These are phyloP conservation scores for Heritiera fomes DNA, from an alignment of 345 rosid species.

Conservation along the genomic window DNA sequence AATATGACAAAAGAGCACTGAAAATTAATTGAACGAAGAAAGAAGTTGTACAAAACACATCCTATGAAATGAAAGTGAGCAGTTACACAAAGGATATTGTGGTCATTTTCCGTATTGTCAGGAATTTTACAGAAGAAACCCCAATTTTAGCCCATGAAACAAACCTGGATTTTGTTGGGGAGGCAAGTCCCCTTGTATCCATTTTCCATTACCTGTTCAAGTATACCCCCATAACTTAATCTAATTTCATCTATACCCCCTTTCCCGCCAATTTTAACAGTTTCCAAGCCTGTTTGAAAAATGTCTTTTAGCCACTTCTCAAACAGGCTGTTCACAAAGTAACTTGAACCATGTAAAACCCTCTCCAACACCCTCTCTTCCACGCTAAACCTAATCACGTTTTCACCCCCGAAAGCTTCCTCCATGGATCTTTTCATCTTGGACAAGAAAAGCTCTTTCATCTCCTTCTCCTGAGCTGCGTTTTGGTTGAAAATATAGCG, in stretches of 20 bases:
- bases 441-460: slow-evolving; percentile 35
- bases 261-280: slow-evolving; percentile 43
- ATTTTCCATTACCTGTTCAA: slow-evolving; percentile 29
- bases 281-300: slow-evolving; percentile 55
- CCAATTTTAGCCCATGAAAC: slow-evolving; percentile 33
- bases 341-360: slow-evolving; percentile 40
- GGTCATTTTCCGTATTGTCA: slow-evolving; percentile 25
- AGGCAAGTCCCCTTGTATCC: slow-evolving; percentile 58
- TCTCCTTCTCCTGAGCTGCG: slow-evolving; percentile 35
- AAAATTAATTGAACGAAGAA: not conserved
- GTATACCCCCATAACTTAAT: slow-evolving; percentile 44
- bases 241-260: slow-evolving; percentile 42
- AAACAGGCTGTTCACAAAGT: slow-evolving; percentile 46
- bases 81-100: slow-evolving; percentile 32
- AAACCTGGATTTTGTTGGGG: slow-evolving; percentile 53
- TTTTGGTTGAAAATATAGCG: slow-evolving; percentile 48
- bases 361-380: slow-evolving; percentile 58
- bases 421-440: slow-evolving; percentile 44
- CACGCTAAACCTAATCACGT: slow-evolving; percentile 43
- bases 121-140: slow-evolving; percentile 33
- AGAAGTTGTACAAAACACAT: slow-evolving; percentile 26
- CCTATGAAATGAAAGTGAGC: slow-evolving; percentile 27
- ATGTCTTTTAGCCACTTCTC: slow-evolving; percentile 75
- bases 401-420: slow-evolving; percentile 45
- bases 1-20: not conserved